Base-by-base conservation (phyloP, 2,329 filamentous ascomycete species). In the Exophiala alcalophila region DNA sequence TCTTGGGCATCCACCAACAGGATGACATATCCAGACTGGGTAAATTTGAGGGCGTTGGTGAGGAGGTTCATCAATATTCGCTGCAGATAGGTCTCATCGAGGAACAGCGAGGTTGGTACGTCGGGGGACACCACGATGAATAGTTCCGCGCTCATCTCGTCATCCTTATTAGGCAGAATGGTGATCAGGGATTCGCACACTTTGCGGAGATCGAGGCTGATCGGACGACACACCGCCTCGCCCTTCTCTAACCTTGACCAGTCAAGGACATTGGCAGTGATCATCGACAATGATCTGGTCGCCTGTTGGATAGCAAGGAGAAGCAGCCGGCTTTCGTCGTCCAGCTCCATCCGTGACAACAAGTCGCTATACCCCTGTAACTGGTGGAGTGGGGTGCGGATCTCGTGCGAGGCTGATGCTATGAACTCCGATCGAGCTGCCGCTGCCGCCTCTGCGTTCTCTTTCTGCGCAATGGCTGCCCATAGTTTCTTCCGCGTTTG, bases 21-120 rank as follows among this genome's bases (percentile, higher is more conserved):
- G 2, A 66, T 72, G 39, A 86, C 81, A 12, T 65, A 70, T 4
- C 83, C 82, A 44, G 71, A 69, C 43, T 83, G 26, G 35, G 60
- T 62, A 36, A 62, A 62, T 29, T 62, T 62, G 14, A 60, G 40
- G 11, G 61, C 55, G 45, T 64, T 64, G 6, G 61, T 63, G 2
- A 64, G 49, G 3, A 64, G 49, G 38, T 64, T 64, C 60, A 64
- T 62, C n/a, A 64, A 28, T 14, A 64, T 62, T 55, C 82, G 82
- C 11, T 62, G 57, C 7, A 65, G 53, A 37, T 61, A 63, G 8
- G 59, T 61, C 41, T 64, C 61, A 31, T 64, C 62, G 14, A 64
- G 39, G 33, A 61, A 59, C 15, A 64, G 40, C n/a, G 55, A 57
- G 3, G 47, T 19, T 6, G 62, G 61, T 10, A 64, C 61, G 11